Evolutionary conservation across 2,329 filamentous ascomycete species (phyloP).

Genomic region (Pseudogymnoascus sp.): DNA sequence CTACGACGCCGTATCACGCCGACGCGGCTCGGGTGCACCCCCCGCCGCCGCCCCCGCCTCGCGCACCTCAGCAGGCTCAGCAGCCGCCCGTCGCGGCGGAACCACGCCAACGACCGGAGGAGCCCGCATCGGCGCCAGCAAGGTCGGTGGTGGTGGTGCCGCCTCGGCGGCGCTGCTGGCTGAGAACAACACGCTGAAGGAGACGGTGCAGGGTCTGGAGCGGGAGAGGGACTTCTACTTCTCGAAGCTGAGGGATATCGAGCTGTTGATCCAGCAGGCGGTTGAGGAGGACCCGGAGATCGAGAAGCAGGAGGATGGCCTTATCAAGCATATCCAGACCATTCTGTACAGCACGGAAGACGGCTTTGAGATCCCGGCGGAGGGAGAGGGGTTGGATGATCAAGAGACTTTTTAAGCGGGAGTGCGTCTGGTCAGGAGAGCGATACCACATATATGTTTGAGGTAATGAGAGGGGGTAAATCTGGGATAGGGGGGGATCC

Average conservation of each 20-base stretch:
- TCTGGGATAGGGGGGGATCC: background rate
- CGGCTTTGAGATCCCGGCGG: constrained; percentile 82
- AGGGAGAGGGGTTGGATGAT: constrained; percentile 59
- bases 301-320: constrained; percentile 85
- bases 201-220: constrained; percentile 90
- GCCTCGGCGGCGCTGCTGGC: constrained; percentile 67
- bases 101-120: constrained; percentile 37
- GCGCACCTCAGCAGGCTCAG: constrained; percentile 36
- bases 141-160: constrained; percentile 42
- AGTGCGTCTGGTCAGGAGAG: background rate
- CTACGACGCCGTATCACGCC: constrained; percentile 80
- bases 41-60: constrained; percentile 42
- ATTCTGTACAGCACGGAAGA: constrained; percentile 97
- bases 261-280: constrained; percentile 85
- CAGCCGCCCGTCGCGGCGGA: constrained; percentile 38
- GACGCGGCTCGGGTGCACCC: constrained; percentile 67
- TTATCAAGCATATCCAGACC: constrained; percentile 92
- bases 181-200: constrained; percentile 85
- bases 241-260: constrained; percentile 95
- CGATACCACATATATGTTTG: constrained; percentile 1
- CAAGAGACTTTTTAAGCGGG: constrained; percentile 66
- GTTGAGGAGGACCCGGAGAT: constrained; percentile 88
- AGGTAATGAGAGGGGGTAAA: background rate
- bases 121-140: constrained; percentile 38
- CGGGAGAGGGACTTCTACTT: constrained; percentile 99